Evolutionary conservation across 108 stramenopile species (phyloP), one percentile per base, ranked within the genome.

Genomic region (Schizochytrium sp.): DNA sequence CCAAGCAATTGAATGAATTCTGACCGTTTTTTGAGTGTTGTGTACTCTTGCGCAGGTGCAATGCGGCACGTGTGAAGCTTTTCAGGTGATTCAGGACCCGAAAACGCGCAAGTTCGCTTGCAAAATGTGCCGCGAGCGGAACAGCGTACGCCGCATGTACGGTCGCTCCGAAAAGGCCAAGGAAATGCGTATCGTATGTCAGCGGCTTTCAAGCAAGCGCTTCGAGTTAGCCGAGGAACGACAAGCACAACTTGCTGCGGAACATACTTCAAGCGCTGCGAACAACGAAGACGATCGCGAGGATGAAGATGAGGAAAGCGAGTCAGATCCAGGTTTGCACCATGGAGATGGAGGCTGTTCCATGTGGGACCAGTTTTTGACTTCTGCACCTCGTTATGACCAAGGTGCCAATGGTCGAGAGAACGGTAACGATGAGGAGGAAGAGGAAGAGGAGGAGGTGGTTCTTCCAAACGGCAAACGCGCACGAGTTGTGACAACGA

Each of bases 121-220:
- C 76, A 83, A 53, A 34, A 53, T 83, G 45, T 83, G 76, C 76
- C 16, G 18, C 10, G 76, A 83, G 51, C 45, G 51, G 51, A 83
- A 83, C 51, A 83, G 76, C 76, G 76, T 83, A 45, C 76, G 76
- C 48, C 45, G 76, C n/a, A 45, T 83, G 14, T 83, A 83, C 76
- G 76, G 76, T 12, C 48, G 51, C n/a, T 53, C 48, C 18, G 76
- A 83, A 23, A 83, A 83, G 76, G 76, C 76, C 45, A 83, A 83
- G 51, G 76, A 83, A 12, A 83, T 83, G 76, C 76, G 76, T 6
- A 12, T 34, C 6, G 48, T 83, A 5, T 83, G 76, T 23, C 76
- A 83, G 28, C 44, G 51, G 51, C 76, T 83, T 6, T 53, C 45
- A 12, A 21, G 10, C 10, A 53, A 12, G 51, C 6, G 76, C 19